Evolutionary conservation across 1,139 yeast genomes (phyloP).

Genomic region (Pichia sp.): DNA sequence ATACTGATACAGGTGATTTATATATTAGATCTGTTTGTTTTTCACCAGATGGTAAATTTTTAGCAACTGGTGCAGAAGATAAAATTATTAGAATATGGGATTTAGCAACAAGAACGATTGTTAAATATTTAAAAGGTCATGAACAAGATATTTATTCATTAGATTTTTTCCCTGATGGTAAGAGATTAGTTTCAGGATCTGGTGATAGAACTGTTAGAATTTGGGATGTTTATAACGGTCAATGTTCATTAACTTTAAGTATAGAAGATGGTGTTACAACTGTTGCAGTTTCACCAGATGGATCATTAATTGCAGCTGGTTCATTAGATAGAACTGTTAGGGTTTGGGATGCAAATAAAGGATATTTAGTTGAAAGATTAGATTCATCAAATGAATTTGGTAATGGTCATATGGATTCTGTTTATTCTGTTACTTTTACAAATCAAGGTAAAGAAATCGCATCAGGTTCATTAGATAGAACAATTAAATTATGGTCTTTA

Average conservation of each 20-base stretch:
- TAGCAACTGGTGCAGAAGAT: constrained; percentile 98
- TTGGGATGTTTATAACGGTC: constrained; percentile 93
- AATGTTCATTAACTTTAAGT: constrained; percentile 79
- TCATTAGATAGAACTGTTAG: constrained; percentile 92
- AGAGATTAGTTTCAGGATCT: constrained; percentile 89
- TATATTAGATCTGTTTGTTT: constrained; percentile 94
- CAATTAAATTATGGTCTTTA: constrained; percentile 93
- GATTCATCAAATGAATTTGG: constrained; percentile 84
- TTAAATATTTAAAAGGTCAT: constrained; percentile 86
- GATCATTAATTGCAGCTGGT: constrained; percentile 92
- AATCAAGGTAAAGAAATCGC: constrained; percentile 90
- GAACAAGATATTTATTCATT: constrained; percentile 96
- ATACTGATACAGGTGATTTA: constrained; percentile 63
- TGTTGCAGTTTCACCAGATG: constrained; percentile 95
- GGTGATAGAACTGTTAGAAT: constrained; percentile 96
- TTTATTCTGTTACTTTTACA: constrained; percentile 89
- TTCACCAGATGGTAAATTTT: constrained; percentile 90
- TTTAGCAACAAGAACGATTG: constrained; percentile 76
- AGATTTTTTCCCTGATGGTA: constrained; percentile 93
- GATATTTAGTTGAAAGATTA: constrained; percentile 84
- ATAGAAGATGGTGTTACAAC: constrained; percentile 98
- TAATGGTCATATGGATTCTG: constrained; percentile 95
- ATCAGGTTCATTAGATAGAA: constrained; percentile 90
- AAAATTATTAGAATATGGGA: constrained; percentile 97
- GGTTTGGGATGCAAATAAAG: constrained; percentile 95